A percentile compares a stretch with the other conserved stretches of the same genome.
These are phyloP conservation scores for Wickerhamomyces xylosicus DNA, from an alignment of 805 yeast species.

Conservation along the genomic window DNA sequence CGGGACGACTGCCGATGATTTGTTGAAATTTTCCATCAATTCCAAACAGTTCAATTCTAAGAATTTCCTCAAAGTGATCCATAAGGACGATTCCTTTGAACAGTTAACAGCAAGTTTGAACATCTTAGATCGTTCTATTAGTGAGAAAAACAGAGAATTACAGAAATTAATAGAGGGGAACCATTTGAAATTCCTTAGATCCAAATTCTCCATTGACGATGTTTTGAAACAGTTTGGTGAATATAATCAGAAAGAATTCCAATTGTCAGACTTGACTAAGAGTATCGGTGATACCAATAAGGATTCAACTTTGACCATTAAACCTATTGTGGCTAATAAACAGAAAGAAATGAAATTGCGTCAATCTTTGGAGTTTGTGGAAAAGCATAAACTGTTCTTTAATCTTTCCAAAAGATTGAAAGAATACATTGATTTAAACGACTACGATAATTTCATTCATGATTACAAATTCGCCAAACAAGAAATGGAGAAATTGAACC, in stretches of 20 bases:
- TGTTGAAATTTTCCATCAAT: constrained; percentile 40
- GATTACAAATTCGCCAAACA: constrained; percentile 45
- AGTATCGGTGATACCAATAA: constrained; percentile 39
- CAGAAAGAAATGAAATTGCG: constrained; percentile 37
- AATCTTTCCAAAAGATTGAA: constrained; percentile 44
- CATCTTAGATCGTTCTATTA: constrained; percentile 37
- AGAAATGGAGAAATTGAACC: constrained; percentile 18
- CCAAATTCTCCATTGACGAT: constrained; percentile 53
- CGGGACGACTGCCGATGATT: constrained; percentile 30
- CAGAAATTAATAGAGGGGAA: constrained; percentile 45
- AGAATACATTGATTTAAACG: constrained; percentile 32
- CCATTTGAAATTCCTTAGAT: constrained; percentile 52
- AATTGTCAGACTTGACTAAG: constrained; percentile 26
- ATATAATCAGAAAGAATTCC: constrained; percentile 16
- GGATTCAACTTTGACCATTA: constrained; percentile 40
- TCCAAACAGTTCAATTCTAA: constrained; percentile 51
- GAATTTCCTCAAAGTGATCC: constrained; percentile 43
- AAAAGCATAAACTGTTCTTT: constrained; percentile 41
- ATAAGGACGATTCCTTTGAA: constrained; percentile 41
- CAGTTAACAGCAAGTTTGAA: constrained; percentile 38
- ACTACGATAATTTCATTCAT: constrained; percentile 46
- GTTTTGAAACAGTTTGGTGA: constrained; percentile 42
- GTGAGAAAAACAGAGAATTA: constrained; percentile 37
- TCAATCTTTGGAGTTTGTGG: constrained; percentile 39
- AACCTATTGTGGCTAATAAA: constrained; percentile 47